Base-by-base conservation (phyloP, 177 flowering plant genomes). In the Vitis hybrid region DNA sequence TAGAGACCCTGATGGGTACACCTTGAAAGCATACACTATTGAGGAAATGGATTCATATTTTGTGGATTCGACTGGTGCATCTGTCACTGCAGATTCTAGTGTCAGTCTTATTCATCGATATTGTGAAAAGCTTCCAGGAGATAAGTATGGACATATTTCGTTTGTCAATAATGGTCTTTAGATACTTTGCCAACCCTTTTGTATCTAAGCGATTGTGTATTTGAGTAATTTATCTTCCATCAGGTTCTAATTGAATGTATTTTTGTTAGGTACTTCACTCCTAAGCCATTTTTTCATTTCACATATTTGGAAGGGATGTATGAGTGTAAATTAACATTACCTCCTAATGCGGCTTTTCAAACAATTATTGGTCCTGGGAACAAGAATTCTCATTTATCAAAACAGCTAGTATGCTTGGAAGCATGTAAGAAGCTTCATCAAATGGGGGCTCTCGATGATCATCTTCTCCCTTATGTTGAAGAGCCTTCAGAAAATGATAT, bases 321-420 rank as follows among this genome's bases (percentile, higher is more conserved):
- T 70, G 76, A 76, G 67, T 94, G 88, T 62, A 71, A 75, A 71
- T 61, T 92, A 63, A 83, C 80, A 11, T 78, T 92, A 70, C 96
- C 96, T 74, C 86, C 88, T n/a, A 83, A 79, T 81, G 90, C 97
- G 15, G 79, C 87, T 39, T 76, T 90, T 75, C 83, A 87, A 75
- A 82, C 78, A 55, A 33, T 90, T 33, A 80, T 75, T 50, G 97
- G 97, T 55, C 94, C 94, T 15, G 6, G 49, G 15, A 39, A 75
- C 65, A 80, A 71, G 64, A 89, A 53, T 61, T 65, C 72, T 51
- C 84, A 81, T 66, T 48, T 79, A 60, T 72, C 96, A 3, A 91
- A 86, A 83, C 91, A 91, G 81, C 89, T 87, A 73, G 96, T 79
- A 1, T 92, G 97, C 78, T 79, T 92, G 66, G 91, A 88, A 79